Evolutionary conservation across 345 rosid species (phyloP).

Genomic region (Orychophragmus violaceus): DNA sequence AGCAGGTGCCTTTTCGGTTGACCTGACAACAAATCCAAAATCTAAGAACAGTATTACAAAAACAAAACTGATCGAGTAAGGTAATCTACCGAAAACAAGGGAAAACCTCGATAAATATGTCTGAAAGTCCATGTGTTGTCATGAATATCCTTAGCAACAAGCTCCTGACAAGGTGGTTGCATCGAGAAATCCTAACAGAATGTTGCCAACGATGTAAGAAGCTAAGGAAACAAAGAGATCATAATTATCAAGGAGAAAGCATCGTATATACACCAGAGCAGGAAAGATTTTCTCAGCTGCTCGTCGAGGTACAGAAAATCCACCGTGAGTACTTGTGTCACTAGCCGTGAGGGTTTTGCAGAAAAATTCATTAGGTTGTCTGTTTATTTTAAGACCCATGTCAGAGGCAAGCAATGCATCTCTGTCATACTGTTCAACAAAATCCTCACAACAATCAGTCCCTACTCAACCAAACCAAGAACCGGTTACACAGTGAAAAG

Average conservation of each 20-base stretch:
- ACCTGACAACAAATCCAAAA: conserved; percentile 38
- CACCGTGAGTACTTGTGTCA: conserved; percentile 98
- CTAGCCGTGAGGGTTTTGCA: conserved; percentile 96
- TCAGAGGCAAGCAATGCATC: conserved; percentile 88
- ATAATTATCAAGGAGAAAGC: conserved; percentile 5
- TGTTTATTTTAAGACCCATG: conserved; percentile 63
- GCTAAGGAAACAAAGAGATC: not conserved
- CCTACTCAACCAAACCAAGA: not conserved
- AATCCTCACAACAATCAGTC: conserved; percentile 14
- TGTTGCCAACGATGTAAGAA: conserved; percentile 14
- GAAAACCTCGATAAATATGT: conserved; percentile 85
- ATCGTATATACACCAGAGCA: conserved; percentile 51
- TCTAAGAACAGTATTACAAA: not conserved
- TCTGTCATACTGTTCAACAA: conserved; percentile 71
- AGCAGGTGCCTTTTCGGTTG: conserved; percentile 90
- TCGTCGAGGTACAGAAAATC: conserved; percentile 93
- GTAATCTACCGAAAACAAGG: not conserved
- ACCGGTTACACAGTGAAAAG: not conserved
- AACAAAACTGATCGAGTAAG: not conserved
- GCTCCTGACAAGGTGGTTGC: conserved; percentile 96
- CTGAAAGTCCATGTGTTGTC: conserved; percentile 81
- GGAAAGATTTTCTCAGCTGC: conserved; percentile 98
- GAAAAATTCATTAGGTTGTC: conserved; percentile 78
- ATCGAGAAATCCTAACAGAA: conserved; percentile 70
- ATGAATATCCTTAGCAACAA: conserved; percentile 88